phyloP scores from a whole-genome alignment of 2,329 filamentous ascomycete genomes.

The Aspergillus pseudotamarii region DNA sequence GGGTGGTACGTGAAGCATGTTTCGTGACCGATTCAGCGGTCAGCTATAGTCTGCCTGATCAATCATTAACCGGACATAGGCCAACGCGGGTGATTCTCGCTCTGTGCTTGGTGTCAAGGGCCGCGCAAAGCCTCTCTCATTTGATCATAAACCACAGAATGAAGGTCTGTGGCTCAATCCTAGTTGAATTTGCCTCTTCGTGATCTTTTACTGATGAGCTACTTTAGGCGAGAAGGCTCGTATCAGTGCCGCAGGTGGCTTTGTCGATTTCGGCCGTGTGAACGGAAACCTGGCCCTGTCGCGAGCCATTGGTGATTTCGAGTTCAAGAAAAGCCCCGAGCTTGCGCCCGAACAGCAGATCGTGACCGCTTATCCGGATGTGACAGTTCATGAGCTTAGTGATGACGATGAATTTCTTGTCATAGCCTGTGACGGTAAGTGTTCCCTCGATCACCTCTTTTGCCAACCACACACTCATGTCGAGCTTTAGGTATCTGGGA shows the following conservation, averaged over 20 bases:
- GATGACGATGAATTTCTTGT: conserved; percentile 96
- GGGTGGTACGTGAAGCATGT: conserved; percentile 70
- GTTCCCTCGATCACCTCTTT: background rate
- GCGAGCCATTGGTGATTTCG: conserved; percentile 96
- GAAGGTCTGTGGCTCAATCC: conserved; percentile 65
- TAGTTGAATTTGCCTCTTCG: background rate
- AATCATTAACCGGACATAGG: conserved; percentile 58
- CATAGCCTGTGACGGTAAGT: conserved; percentile 86
- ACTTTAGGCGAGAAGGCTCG: conserved; percentile 84
- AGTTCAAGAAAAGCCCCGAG: conserved; percentile 99
- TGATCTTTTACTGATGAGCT: conserved; percentile 14
- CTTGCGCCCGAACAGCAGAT: conserved; percentile 98
- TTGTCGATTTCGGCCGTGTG: conserved; percentile 97
- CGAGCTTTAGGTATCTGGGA: conserved; percentile 86
- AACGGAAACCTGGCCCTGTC: conserved; percentile 97
- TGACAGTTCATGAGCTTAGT: conserved; percentile 84
- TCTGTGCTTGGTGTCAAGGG: conserved; percentile 95
- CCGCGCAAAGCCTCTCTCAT: conserved; percentile 95
- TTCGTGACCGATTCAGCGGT: background rate
- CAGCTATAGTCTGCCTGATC: conserved; percentile 4
- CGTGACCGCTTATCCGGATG: conserved; percentile 94
- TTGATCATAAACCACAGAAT: conserved; percentile 98
- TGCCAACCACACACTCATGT: conserved; percentile 8
- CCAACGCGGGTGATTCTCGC: conserved; percentile 95
- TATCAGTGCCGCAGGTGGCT: conserved; percentile 93